phyloP scores from a whole-genome alignment of 495 filamentous ascomycete species.

The Podospora australis region DNA sequence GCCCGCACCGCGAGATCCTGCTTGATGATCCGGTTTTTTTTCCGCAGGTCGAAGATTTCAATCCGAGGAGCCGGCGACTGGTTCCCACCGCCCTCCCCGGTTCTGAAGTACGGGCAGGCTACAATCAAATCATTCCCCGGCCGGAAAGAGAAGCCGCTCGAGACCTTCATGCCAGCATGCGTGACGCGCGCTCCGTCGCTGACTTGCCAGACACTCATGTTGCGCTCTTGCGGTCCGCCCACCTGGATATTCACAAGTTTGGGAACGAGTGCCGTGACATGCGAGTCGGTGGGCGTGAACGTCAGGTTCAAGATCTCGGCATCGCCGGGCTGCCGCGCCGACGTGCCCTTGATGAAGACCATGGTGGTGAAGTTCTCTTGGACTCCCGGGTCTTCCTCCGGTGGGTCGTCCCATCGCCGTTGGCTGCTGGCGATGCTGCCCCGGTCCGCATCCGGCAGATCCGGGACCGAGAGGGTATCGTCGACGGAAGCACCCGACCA shows the following conservation, averaged over 20 bases:
- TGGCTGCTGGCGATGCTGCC: slow-evolving; percentile 5
- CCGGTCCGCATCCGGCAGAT: not conserved
- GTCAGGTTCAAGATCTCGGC: slow-evolving; percentile 11
- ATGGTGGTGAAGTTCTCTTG: slow-evolving; percentile 12
- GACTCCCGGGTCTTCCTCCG: slow-evolving; percentile 9
- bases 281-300: slow-evolving; percentile 10
- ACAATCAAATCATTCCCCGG: not conserved
- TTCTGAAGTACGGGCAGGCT: slow-evolving; percentile 1
- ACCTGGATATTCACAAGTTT: not conserved
- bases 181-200: not conserved
- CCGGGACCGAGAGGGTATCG: not conserved
- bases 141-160: slow-evolving; percentile 1
- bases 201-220: not conserved
- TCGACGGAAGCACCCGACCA: slow-evolving; percentile 5
- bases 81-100: not conserved
- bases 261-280: slow-evolving; percentile 14
- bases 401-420: slow-evolving; percentile 24
- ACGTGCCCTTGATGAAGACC: slow-evolving; percentile 8
- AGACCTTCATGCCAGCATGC: not conserved
- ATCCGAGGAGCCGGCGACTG: not conserved
- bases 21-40: slow-evolving; percentile 2
- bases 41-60: slow-evolving; percentile 12
- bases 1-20: slow-evolving; percentile 9
- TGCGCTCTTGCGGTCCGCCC: not conserved
- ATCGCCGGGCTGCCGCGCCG: not conserved